These are phyloP conservation scores for Clavaria fumosa DNA, from an alignment of 768 basidiomycete species.

Conservation along the genomic window DNA sequence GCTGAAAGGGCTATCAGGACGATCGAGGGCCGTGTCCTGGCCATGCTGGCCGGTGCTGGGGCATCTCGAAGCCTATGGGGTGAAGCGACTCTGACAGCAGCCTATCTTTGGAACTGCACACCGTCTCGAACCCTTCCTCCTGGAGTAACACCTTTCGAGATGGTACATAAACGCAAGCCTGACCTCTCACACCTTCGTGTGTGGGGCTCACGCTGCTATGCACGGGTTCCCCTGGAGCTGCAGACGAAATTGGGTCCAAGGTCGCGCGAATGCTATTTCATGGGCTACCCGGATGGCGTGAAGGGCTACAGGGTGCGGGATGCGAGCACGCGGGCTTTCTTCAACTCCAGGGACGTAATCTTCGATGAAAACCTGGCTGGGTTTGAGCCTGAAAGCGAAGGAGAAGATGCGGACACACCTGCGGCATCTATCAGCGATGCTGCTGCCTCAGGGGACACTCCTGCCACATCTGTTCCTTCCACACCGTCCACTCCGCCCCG, in stretches of 20 bases:
- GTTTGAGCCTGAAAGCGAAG: too few relatives aligned
- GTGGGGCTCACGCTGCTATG: constrained; percentile 20
- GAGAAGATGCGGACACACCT: too few relatives aligned
- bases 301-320: constrained; percentile 16
- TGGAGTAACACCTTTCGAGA: constrained; percentile 12
- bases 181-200: too few relatives aligned
- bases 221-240: constrained; percentile 15
- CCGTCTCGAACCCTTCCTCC: constrained; percentile 15
- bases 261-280: constrained; percentile 12
- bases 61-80: constrained; percentile 12
- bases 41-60: constrained; percentile 13
- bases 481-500: too few relatives aligned
- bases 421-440: too few relatives aligned
- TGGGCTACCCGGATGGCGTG: constrained; percentile 15
- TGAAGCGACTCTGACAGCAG: constrained; percentile 11
- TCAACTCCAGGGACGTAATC: constrained; percentile 15
- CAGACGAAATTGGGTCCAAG: constrained; percentile 15
- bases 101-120: constrained; percentile 13
- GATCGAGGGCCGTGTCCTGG: constrained; percentile 12
- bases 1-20: constrained; percentile 17
- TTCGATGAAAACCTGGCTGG: too few relatives aligned
- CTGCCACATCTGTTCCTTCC: too few relatives aligned
- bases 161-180: constrained; percentile 10
- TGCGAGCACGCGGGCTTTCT: background rate
- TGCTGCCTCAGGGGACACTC: too few relatives aligned